Conservation (phyloP, 306 rosid species). For the Medicago truncatula region DNA sequence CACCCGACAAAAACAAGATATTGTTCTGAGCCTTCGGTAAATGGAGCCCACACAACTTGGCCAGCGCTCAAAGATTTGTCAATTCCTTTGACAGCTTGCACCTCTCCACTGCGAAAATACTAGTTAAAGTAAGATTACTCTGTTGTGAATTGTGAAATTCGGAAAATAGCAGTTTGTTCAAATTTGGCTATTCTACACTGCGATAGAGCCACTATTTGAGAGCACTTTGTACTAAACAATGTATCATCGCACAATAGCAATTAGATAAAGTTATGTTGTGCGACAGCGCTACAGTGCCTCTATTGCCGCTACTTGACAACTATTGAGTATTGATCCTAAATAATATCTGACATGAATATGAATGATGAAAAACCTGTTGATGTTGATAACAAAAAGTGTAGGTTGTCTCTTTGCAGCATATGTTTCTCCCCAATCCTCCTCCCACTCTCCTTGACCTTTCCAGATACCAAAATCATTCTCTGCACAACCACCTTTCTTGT, state of each 20-base stretch:
- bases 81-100: conserved; percentile 67
- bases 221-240: neutral
- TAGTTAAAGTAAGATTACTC: conserved; percentile 16
- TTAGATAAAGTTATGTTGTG: neutral
- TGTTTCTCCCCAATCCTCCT: conserved; percentile 91
- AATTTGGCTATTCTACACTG: neutral
- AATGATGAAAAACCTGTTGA: conserved; percentile 57
- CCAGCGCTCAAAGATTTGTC: conserved; percentile 77
- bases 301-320: neutral
- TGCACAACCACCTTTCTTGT: conserved; percentile 55
- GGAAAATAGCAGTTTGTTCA: neutral
- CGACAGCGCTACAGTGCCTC: neutral
- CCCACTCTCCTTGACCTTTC: conserved; percentile 88
- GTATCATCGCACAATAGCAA: neutral
- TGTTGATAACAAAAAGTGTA: conserved; percentile 67
- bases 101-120: conserved; percentile 70
- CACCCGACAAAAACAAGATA: conserved; percentile 87
- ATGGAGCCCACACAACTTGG: conserved; percentile 91
- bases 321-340: neutral
- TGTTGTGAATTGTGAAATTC: neutral
- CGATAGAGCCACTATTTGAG: neutral
- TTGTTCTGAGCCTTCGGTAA: conserved; percentile 51
- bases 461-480: conserved; percentile 66
- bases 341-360: conserved; percentile 21
- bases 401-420: conserved; percentile 86